Percentiles rank a stretch among this genome's conserved stretches.
These are phyloP conservation scores for Hymenotorrendiella dingleyae DNA, from an alignment of 2,329 filamentous ascomycete genomes.

Conservation along the genomic window DNA sequence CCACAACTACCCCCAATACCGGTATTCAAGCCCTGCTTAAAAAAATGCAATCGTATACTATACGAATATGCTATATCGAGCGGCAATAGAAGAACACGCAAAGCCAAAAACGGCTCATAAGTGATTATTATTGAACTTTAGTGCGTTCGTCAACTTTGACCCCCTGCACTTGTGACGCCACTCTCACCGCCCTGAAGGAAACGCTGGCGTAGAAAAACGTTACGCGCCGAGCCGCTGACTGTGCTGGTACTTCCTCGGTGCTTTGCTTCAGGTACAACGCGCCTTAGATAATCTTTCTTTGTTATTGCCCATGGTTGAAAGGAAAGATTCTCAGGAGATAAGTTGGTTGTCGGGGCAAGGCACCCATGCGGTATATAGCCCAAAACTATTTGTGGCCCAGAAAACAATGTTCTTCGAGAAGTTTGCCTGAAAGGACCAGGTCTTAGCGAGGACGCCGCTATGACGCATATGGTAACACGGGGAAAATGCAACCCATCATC, in stretches of 20 bases:
- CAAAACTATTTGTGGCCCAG: background rate
- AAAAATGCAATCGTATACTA: too few species aligned
- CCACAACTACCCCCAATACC: background rate
- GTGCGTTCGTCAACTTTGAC: too few species aligned
- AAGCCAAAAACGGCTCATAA: too few species aligned
- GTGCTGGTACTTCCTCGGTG: background rate
- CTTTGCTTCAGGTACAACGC: background rate
- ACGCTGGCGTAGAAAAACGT: too few species aligned
- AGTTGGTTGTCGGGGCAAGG: background rate
- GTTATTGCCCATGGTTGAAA: too few species aligned
- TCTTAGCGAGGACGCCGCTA: background rate
- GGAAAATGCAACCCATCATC: background rate
- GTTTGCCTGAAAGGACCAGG: background rate
- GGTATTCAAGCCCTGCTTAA: too few species aligned
- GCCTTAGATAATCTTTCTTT: too few species aligned
- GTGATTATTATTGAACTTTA: too few species aligned
- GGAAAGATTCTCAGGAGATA: background rate
- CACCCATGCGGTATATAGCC: background rate
- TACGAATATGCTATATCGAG: too few species aligned
- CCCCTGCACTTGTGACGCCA: too few species aligned
- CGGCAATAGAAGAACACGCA: too few species aligned
- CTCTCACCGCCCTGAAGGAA: constrained; percentile 1
- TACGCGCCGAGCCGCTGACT: background rate
- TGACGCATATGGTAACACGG: background rate
- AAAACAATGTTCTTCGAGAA: constrained; percentile 3